phyloP scores from a whole-genome alignment of 176 grass and related monocot genomes.

The Aegilops bicornis region DNA sequence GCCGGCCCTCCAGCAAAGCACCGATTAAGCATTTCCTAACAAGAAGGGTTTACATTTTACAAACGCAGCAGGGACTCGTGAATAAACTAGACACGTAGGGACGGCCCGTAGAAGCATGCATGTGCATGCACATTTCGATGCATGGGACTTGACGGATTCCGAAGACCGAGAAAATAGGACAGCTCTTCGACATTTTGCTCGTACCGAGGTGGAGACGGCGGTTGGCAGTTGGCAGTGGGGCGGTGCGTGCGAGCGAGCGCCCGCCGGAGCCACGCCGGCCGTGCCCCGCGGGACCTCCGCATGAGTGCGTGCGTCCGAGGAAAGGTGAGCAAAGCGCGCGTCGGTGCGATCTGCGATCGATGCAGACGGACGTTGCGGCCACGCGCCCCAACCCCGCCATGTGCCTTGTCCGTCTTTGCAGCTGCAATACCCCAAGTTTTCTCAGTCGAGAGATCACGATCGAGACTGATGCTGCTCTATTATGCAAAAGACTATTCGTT shows the following conservation, averaged over 20 bases:
- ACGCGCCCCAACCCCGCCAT: background rate
- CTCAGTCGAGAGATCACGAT: too few relatives aligned
- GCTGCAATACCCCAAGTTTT: too few relatives aligned
- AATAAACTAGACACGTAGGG: too few relatives aligned
- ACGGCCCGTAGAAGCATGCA: background rate
- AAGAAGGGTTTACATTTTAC: too few relatives aligned
- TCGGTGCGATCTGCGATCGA: background rate
- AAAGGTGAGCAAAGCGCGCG: background rate
- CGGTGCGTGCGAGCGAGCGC: constrained; percentile 6
- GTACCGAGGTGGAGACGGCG: background rate
- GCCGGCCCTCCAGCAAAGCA: too few relatives aligned
- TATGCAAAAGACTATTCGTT: too few relatives aligned
- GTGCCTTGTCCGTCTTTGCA: too few relatives aligned
- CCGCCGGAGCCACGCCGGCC: too few relatives aligned
- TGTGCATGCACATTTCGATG: background rate
- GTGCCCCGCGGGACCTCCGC: background rate
- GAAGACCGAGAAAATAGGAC: background rate
- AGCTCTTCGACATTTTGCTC: too few relatives aligned
- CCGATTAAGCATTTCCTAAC: too few relatives aligned
- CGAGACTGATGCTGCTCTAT: too few relatives aligned
- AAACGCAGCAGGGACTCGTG: too few relatives aligned
- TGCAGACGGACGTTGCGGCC: background rate
- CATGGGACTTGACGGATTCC: background rate
- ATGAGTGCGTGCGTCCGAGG: background rate
- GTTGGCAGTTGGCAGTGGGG: background rate